Percentiles rank a stretch among this genome's conserved stretches.
Evolutionary conservation across 2,329 filamentous ascomycete species (phyloP).

Genomic region (Aspergillus niger): DNA sequence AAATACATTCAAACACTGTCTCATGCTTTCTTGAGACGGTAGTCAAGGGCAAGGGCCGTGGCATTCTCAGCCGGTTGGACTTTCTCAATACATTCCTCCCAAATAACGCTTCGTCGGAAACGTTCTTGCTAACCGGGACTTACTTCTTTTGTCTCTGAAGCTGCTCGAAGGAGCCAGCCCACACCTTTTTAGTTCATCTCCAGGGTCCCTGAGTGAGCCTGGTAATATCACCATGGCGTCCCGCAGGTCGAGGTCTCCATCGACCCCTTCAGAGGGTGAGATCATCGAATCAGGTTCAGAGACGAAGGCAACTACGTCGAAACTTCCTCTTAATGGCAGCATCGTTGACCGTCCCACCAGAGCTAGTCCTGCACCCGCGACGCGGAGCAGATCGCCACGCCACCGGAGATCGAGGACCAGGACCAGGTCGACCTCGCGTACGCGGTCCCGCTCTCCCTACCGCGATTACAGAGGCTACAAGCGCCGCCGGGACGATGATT

Average conservation of each 20-base stretch:
- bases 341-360: conserved; percentile 92
- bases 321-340: conserved; percentile 72
- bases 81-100: conserved; percentile 40
- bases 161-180: conserved; percentile 26
- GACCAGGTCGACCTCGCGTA: conserved; percentile 34
- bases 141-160: conserved; percentile 25
- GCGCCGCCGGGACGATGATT: conserved; percentile 44
- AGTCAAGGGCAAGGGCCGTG: conserved; percentile 29
- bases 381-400: conserved; percentile 60
- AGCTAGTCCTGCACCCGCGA: conserved; percentile 57
- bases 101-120: conserved; percentile 29
- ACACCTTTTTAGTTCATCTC: conserved; percentile 1
- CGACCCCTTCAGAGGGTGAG: conserved; percentile 84
- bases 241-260: conserved; percentile 51
- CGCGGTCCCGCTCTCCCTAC: conserved; percentile 47
- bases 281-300: conserved; percentile 73
- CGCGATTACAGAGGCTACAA: conserved; percentile 44
- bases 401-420: conserved; percentile 55
- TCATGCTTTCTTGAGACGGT: conserved; percentile 14
- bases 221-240: conserved; percentile 48
- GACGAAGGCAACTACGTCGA: conserved; percentile 83
- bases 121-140: conserved; percentile 41
- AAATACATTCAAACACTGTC: background rate
- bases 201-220: conserved; percentile 1
- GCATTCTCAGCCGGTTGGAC: conserved; percentile 45